Base-by-base conservation (phyloP, 257 asterid species). In the Capsicum pubescens region DNA sequence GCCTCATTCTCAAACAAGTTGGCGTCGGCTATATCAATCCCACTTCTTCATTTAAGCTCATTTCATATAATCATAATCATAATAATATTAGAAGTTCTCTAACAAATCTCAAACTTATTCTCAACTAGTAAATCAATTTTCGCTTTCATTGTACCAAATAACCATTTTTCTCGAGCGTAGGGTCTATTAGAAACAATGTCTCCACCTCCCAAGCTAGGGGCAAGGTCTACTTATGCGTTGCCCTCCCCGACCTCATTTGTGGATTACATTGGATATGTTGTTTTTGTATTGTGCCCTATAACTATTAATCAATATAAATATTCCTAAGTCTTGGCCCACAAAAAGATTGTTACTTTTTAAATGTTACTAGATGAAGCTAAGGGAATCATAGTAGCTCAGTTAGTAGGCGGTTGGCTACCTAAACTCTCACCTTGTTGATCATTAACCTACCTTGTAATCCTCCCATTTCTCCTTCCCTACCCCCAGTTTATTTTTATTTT, bases 321-420 rank as follows among this genome's bases (percentile, higher is more conserved):
- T 19, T 71, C 46, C 39, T 1, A 71, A 71, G 32, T 72, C 59
- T 59, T 72, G 52, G 7, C 32, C 32, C 32, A 26, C 32, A 52
- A 71, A 71, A 71, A 16, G 35, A 16, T 77, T 54, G 64, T 77
- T 77, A 64, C 61, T 77, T 77, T 74, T 52, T 54, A 77, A 54
- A 9, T 26, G 9, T 21, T 52, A 26, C 61, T 3, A 50, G 14
- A 21, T 74, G 8, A 50, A 74, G 50, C 7, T 26, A 1, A 26
- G 32, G 1, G 32, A 26, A 26, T 26, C 32, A 26, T 26, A 26
- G 32, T 26, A 26, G 32, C 32, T 26, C 32, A 26, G 32, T 26
- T 26, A 26, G 32, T 26, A 26, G 32, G 32, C 32, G 32, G 32
- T 26, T 26, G 32, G 32, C 2, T 26, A 26, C 32, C 32, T 26